Evolutionary conservation across 169 alveolate genomes (phyloP).

Genomic region (Eimeria nieschulzi): DNA sequence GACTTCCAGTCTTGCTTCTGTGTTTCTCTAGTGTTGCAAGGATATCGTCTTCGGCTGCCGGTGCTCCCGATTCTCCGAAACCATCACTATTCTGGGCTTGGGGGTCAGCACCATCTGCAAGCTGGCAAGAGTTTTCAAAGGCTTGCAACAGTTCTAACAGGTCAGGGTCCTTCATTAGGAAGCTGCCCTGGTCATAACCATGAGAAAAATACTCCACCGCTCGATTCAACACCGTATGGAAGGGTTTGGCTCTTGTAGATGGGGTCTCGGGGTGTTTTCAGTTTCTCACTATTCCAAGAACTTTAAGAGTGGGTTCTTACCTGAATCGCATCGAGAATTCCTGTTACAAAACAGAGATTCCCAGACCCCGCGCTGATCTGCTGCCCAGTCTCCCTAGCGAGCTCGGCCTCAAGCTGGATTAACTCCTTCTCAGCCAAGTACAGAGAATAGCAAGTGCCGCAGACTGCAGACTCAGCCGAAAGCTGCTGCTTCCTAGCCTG

Average conservation of each 20-base stretch:
- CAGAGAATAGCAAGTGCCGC: conserved; percentile 71
- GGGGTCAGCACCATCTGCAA: not conserved
- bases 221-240: no score
- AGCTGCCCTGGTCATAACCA: conserved; percentile 52
- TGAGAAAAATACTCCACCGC: not conserved
- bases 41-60: not conserved
- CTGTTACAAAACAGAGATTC: conserved; percentile 60
- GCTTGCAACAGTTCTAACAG: conserved; percentile 70
- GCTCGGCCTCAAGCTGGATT: conserved; percentile 72
- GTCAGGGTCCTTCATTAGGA: conserved; percentile 64
- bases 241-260: no score
- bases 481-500: conserved; percentile 60
- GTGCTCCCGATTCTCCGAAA: conserved; percentile 15
- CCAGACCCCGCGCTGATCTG: conserved; percentile 47
- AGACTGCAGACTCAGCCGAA: conserved; percentile 58
- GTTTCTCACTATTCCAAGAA: not conserved
- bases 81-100: conserved; percentile 9
- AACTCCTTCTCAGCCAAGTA: conserved; percentile 75
- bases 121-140: conserved; percentile 70
- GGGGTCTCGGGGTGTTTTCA: not conserved
- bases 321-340: conserved; percentile 72
- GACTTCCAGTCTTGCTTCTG: not conserved
- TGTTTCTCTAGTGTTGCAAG: conserved; percentile 30
- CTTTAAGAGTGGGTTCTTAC: not conserved
- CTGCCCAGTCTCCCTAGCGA: conserved; percentile 72